Base-by-base conservation (phyloP, 1,284 basidiomycete species). In the Anthracocystis panici-leucophaei region DNA sequence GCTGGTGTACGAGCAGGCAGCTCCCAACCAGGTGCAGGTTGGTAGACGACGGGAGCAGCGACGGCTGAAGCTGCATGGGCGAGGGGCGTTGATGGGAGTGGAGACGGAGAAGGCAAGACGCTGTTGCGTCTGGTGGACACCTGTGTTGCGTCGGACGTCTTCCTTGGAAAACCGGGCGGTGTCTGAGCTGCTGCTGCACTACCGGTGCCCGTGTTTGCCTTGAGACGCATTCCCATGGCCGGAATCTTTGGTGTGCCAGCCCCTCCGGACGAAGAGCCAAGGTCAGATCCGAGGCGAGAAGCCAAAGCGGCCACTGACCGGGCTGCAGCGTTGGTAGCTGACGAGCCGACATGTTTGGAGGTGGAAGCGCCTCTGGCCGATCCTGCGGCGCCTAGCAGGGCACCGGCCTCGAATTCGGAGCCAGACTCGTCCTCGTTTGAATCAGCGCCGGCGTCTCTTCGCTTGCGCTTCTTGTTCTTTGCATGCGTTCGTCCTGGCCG, bases 1-100 rank as follows among this genome's bases (percentile, higher is more conserved):
- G 67, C 58, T 16, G 78, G 77, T 8, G 79, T 80, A 49, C 62
- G 59, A 29, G 76, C 66, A 14, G 80, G 80, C 42, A 80, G 56
- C 51, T 78, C 76, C 80, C 80, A 81, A 4, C 75, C 70, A 23
- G 78, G 72, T 6, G 76, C 76, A 14, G 75, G 78, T 9, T 52
- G 54, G 23, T 65, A 75, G 45, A 70, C 60, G 20, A 62, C 23
- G 0, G 66, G 66, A 31, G 63, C 57, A 5, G 27, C 53, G 5
- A 40, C 25, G 1, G 49, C 53, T 52, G 25, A 18, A 5, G 56
- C 41, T 5, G 63, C 35, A 5, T 57, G 65, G 12, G 57, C 53
- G 23, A 66, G 51, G 8, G 73, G 74, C 7, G 74, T 77, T 4
- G 65, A 77, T 0, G 75, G 75, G 16, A 60, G 35, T 7, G 75